Evolutionary conservation across 805 yeast genomes (phyloP).

Genomic region (Candida argentea): DNA sequence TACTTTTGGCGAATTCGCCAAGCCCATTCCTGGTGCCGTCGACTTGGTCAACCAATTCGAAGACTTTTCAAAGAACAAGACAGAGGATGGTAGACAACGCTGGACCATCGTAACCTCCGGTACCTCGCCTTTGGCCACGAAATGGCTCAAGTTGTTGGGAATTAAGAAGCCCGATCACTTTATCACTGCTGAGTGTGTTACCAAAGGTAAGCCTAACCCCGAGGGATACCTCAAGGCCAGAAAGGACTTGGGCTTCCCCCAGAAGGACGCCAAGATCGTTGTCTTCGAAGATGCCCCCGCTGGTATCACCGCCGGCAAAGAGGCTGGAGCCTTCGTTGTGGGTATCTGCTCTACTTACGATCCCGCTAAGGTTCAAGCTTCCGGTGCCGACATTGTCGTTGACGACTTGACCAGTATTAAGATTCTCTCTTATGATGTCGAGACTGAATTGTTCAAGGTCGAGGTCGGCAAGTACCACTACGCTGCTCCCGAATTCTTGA

Average conservation of each 20-base stretch:
- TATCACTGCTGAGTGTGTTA: conserved; percentile 74
- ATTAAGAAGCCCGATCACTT: conserved; percentile 60
- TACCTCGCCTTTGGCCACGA: conserved; percentile 62
- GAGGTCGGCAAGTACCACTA: conserved; percentile 30
- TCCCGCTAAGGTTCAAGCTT: conserved; percentile 53
- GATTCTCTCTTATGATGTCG: conserved; percentile 40
- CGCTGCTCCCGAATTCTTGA: conserved; percentile 32
- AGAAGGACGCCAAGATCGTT: conserved; percentile 32
- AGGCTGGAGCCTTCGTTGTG: conserved; percentile 72
- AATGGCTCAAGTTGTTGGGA: conserved; percentile 63
- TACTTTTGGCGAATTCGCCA: conserved; percentile 62
- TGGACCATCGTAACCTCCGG: conserved; percentile 91
- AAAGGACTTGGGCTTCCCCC: conserved; percentile 32
- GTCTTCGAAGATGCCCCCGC: conserved; percentile 90
- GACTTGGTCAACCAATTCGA: conserved; percentile 48
- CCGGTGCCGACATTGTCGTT: conserved; percentile 79
- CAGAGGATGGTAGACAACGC: conserved; percentile 37
- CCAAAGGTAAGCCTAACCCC: conserved; percentile 79
- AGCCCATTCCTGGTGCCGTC: conserved; percentile 68
- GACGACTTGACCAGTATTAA: conserved; percentile 57
- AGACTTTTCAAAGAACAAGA: conserved; percentile 32
- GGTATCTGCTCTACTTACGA: conserved; percentile 79
- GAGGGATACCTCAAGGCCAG: conserved; percentile 66
- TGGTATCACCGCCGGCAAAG: conserved; percentile 75
- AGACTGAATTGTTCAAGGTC: conserved; percentile 29